These are phyloP conservation scores for Jimgerdemannia lactiflua DNA, from an alignment of 192 early-diverging fungal species.

Conservation along the genomic window DNA sequence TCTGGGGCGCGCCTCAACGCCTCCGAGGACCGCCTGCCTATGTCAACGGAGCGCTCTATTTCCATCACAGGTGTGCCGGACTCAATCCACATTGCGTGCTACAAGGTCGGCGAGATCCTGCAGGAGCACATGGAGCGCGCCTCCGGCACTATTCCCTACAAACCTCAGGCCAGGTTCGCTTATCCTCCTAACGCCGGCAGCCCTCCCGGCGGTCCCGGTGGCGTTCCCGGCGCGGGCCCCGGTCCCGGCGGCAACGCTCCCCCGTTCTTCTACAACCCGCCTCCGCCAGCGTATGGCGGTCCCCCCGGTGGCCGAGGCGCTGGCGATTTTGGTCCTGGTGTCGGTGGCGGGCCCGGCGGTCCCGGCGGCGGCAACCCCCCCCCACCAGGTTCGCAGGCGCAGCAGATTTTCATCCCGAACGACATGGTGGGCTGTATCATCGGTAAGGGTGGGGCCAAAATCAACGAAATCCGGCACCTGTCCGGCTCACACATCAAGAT, in stretches of 20 bases:
- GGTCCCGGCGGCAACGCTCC: neutral
- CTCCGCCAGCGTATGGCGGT: neutral
- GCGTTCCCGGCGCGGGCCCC: neutral
- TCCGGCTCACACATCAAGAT: slow-evolving; percentile 89
- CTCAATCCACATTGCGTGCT: slow-evolving; percentile 82
- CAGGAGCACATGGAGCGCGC: slow-evolving; percentile 68
- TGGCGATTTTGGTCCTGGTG: neutral
- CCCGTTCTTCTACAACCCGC: neutral
- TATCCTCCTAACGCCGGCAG: slow-evolving; percentile 3
- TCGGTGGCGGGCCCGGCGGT: neutral
- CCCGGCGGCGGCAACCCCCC: slow-evolving; percentile 17
- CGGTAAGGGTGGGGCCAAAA: slow-evolving; percentile 85
- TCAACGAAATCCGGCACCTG: slow-evolving; percentile 77
- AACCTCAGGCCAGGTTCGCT: slow-evolving; percentile 37
- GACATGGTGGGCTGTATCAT: slow-evolving; percentile 89
- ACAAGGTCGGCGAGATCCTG: slow-evolving; percentile 75
- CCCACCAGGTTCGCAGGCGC: slow-evolving; percentile 26
- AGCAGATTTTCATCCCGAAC: slow-evolving; percentile 62
- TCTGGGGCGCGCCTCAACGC: slow-evolving; percentile 83
- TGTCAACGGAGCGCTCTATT: slow-evolving; percentile 89
- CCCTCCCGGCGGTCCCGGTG: neutral
- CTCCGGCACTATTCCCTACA: slow-evolving; percentile 69
- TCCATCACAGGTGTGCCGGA: slow-evolving; percentile 80
- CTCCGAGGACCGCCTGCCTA: slow-evolving; percentile 85
- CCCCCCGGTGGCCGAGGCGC: neutral